Evolutionary conservation across 805 yeast species (phyloP).

Genomic region (Huiozyma naganishii): DNA sequence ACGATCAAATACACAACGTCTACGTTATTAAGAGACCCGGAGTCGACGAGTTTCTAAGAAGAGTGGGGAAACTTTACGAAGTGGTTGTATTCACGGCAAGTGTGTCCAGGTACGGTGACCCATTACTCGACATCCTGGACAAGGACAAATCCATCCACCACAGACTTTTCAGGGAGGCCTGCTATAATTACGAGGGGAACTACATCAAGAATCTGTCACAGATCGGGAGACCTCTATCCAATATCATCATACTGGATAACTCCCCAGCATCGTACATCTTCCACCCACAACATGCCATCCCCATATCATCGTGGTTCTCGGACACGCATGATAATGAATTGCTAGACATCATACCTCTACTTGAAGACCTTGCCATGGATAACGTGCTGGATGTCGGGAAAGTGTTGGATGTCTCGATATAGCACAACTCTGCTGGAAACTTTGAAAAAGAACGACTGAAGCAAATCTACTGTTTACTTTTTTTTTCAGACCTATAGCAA

Average conservation of each 20-base stretch:
- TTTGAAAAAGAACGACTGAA: too few relatives aligned
- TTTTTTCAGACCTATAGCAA: too few relatives aligned
- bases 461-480: too few relatives aligned
- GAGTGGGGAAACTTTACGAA: constrained; percentile 80
- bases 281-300: constrained; percentile 97
- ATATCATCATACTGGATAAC: constrained; percentile 84
- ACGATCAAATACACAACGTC: constrained; percentile 83
- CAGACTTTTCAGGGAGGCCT: constrained; percentile 86
- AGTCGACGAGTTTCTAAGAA: constrained; percentile 80
- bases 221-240: constrained; percentile 82
- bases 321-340: constrained; percentile 96
- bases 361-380: constrained; percentile 67
- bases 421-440: background rate
- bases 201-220: constrained; percentile 89
- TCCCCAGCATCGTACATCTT: constrained; percentile 97
- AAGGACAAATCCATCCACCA: constrained; percentile 70
- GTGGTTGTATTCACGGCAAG: constrained; percentile 97
- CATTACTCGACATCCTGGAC: constrained; percentile 81
- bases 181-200: constrained; percentile 88
- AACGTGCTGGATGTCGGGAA: constrained; percentile 76
- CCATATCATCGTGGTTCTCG: constrained; percentile 95
- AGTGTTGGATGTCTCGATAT: constrained; percentile 63
- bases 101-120: constrained; percentile 92
- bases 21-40: constrained; percentile 97
- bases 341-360: constrained; percentile 78